Base-by-base conservation (phyloP, 352 stramenopile species). In the Stramenopiles sp. region DNA sequence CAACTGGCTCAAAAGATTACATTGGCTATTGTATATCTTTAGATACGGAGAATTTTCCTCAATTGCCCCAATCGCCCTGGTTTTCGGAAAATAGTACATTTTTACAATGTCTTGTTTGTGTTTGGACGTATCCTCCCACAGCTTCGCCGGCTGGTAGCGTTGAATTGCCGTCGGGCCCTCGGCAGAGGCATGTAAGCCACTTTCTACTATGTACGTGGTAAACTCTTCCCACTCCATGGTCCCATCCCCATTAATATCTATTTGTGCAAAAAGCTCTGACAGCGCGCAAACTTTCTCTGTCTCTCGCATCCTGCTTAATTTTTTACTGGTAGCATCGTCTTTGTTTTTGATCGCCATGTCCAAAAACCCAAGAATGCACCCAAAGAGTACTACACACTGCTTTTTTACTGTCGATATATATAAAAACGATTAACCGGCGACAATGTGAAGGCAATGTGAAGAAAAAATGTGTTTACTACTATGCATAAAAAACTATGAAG, bases 221-320 rank as follows among this genome's bases (percentile, higher is more conserved):
- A 95, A 95, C 83, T 95, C 91, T 80, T 95, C 90, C 91, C 91
- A 95, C 83, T 95, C 91, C 89, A 95, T 92, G n/a, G 89, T 91
- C 0, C 90, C 91, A 83, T 95, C 91, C 75, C 89, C 91, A 80
- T 95, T 95, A 82, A 95, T 92, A 84, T 95, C 91, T 80, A 95
- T 94, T 83, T 95, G 90, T 30, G 89, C 91, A 75, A 95, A 95
- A 67, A 95, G 88, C 82, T 95, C 91, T 80, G 88, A 93, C 14
- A 78, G 22, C 22, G 71, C 22, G 14, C 71, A 14, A 33, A 78
- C 22, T 78, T 78, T 14, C 30, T 31, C 31, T 22, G 85, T 86
- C 83, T 95, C 89, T 0, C 84, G 86, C 67, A 94, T 82, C 71
- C 90, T 84, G 22, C 85, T 86, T 30, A 92, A 85, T 32, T 90